Base-by-base conservation (phyloP, 192 early-diverging fungal species). In the Coemansia sp. region DNA sequence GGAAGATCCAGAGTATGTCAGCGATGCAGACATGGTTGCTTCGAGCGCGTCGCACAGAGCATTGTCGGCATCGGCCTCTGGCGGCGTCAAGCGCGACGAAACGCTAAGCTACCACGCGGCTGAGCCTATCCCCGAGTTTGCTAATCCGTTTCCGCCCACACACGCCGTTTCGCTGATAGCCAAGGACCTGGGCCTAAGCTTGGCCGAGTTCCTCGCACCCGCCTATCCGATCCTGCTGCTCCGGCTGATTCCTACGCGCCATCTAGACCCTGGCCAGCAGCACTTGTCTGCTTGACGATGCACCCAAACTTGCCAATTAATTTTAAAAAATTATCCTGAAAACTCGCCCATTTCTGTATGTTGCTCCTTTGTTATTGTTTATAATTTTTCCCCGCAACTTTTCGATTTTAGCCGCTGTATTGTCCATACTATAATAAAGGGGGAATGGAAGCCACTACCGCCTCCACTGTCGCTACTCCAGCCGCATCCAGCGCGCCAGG, bases 151-250 rank as follows among this genome's bases (percentile, higher is more conserved):
- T 47, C 80, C 67, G 40, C 63, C 41, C 19, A 83, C 70, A 49
- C 80, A 83, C 40, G 77, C 77, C 24, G 73, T 83, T 43, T 77
- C 68, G 39, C 74, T 77, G 27, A 77, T 83, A 20, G 68, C 70
- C 20, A 71, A 66, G 19, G 74, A 77, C 17, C 36, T 83, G 27
- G 80, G 74, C 15, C 47, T 70, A 58, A 74, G 64, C 14, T 68
- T 77, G 42, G 70, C 74, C 10, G 49, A 71, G 42, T 82, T 82
- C 41, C 49, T 82, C 0, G 80, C 80, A 0, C 80, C 80, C 0
- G 75, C 80, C 12, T 83, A 77, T 54, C 80, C 80, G 14, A 68
- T 83, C 64, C 67, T 83, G 39, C 38, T 82, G 42, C 73, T 82
- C n/a, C 20, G 46, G 19, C 46, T 47, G 46, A 47, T 47, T 9